Conservation (phyloP, 2,329 filamentous ascomycete genomes). For the Westerdykella ornata region DNA sequence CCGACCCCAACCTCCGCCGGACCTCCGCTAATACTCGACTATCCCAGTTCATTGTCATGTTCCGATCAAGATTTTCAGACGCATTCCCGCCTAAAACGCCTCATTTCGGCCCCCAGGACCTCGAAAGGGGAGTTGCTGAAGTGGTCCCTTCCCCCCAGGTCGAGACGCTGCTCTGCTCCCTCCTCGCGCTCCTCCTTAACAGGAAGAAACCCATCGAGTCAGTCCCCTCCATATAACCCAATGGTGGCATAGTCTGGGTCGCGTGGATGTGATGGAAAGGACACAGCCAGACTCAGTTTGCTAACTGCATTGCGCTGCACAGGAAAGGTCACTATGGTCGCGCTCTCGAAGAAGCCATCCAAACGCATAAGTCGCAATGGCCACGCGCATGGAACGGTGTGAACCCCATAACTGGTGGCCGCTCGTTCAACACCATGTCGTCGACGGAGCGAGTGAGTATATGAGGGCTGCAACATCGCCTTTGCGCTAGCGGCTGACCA, state of each 20-base stretch:
- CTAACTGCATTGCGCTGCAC: conserved; percentile 29
- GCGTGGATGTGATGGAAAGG: neutral
- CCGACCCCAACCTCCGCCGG: conserved; percentile 20
- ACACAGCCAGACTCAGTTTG: conserved; percentile 2
- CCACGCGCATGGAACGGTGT: conserved; percentile 71
- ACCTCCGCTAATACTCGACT: conserved; percentile 28
- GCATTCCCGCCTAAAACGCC: conserved; percentile 79
- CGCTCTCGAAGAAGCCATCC: conserved; percentile 87
- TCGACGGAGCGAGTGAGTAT: conserved; percentile 69
- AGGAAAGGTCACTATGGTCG: conserved; percentile 89
- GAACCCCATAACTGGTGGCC: conserved; percentile 74
- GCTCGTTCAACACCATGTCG: conserved; percentile 74
- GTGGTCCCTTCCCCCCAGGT: conserved; percentile 72
- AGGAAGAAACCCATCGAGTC: conserved; percentile 99
- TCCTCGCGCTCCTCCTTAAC: conserved; percentile 83
- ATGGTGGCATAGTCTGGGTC: neutral
- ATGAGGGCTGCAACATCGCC: neutral
- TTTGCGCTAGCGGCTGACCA: conserved; percentile 15
- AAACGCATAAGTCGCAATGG: conserved; percentile 83
- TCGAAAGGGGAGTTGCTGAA: conserved; percentile 79
- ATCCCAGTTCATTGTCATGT: conserved; percentile 90
- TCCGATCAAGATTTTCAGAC: conserved; percentile 85
- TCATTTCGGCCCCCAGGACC: conserved; percentile 90
- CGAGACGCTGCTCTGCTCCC: conserved; percentile 81
- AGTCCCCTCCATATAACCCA: conserved; percentile 37